phyloP scores from a whole-genome alignment of 306 rosid species.

The Rubus idaeus region DNA sequence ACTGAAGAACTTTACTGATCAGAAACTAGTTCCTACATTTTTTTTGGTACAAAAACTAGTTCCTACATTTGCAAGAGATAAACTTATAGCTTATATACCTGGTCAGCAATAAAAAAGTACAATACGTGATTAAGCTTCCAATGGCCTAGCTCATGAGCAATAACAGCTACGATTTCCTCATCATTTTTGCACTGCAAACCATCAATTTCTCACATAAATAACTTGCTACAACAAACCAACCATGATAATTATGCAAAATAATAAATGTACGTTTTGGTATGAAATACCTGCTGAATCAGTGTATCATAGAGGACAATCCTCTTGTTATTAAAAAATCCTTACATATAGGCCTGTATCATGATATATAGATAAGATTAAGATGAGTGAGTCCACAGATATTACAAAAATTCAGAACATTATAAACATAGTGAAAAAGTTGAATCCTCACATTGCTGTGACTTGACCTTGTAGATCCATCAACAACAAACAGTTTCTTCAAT shows the following conservation, averaged over 20 bases:
- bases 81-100: slow-evolving; percentile 49
- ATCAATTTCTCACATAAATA: not conserved
- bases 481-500: slow-evolving; percentile 85
- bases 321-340: slow-evolving; percentile 95
- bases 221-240: not conserved
- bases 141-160: slow-evolving; percentile 96
- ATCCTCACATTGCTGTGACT: slow-evolving; percentile 94
- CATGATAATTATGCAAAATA: too few species aligned
- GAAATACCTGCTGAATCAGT: slow-evolving; percentile 77
- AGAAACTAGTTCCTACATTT: not conserved
- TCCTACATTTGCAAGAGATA: slow-evolving; percentile 12
- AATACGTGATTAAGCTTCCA: slow-evolving; percentile 90
- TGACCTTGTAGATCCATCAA: slow-evolving; percentile 94
- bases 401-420: not conserved
- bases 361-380: not conserved
- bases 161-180: slow-evolving; percentile 93
- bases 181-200: slow-evolving; percentile 74
- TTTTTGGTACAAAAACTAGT: too few species aligned
- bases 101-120: slow-evolving; percentile 82
- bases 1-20: slow-evolving; percentile 14
- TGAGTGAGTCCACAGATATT: slow-evolving; percentile 10
- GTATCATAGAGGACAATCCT: slow-evolving; percentile 85
- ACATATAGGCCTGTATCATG: slow-evolving; percentile 86
- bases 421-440: slow-evolving; percentile 16
- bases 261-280: not conserved